Evolutionary conservation across 768 basidiomycete species (phyloP).

Genomic region (Rubroboletus pulcherrimus): DNA sequence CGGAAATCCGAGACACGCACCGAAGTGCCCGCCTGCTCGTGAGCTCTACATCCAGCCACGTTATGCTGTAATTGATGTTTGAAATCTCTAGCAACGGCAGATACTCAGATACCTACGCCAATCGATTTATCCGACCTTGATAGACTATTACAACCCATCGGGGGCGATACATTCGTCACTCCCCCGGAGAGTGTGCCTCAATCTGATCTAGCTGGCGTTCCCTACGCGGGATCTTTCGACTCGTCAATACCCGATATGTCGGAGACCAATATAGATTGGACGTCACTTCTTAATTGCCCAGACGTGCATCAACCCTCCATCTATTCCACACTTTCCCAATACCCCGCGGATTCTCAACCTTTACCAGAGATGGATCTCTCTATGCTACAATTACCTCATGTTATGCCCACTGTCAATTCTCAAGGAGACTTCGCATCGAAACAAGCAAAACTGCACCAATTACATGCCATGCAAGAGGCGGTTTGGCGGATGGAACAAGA

Average conservation of each 20-base stretch:
- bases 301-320: neutral
- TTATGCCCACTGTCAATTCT: neutral
- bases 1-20: neutral
- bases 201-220: neutral
- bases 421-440: constrained; percentile 3
- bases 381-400: constrained; percentile 20
- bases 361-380: constrained; percentile 26
- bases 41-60: neutral
- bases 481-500: constrained; percentile 34
- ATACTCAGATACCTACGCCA: neutral
- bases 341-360: neutral
- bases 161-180: neutral
- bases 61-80: neutral
- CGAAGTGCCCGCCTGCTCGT: neutral
- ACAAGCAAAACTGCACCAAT: constrained; percentile 18
- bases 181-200: neutral
- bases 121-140: constrained; percentile 4
- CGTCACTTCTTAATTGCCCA: constrained; percentile 6
- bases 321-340: constrained; percentile 3
- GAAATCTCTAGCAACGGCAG: neutral
- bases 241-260: neutral
- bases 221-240: neutral
- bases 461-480: constrained; percentile 32
- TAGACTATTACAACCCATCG: constrained; percentile 7
- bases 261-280: constrained; percentile 12